These are phyloP conservation scores for Colletotrichum acutatum DNA, from an alignment of 2,329 filamentous ascomycete genomes.

Conservation along the genomic window DNA sequence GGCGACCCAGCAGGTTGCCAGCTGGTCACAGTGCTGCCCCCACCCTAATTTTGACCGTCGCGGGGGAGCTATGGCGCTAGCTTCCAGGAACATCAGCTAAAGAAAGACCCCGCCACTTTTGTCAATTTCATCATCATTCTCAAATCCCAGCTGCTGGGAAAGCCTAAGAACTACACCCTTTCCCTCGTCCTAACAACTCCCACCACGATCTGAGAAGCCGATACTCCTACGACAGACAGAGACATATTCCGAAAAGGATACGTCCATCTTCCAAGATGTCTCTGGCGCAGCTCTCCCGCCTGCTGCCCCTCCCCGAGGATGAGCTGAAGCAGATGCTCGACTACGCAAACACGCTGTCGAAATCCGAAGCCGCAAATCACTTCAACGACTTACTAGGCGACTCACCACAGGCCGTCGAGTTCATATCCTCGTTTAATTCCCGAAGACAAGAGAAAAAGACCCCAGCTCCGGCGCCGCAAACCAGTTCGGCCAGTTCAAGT, in stretches of 20 bases:
- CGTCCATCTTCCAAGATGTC: constrained; percentile 55
- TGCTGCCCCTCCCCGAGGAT: constrained; percentile 87
- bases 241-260: background rate
- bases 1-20: background rate
- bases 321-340: constrained; percentile 86
- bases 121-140: background rate
- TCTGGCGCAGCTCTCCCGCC: constrained; percentile 75
- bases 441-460: constrained; percentile 55
- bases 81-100: background rate
- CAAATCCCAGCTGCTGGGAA: background rate
- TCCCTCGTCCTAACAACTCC: background rate
- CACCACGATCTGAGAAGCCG: background rate
- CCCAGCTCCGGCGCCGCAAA: constrained; percentile 43
- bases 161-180: background rate
- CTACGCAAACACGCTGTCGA: constrained; percentile 82
- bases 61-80: constrained; percentile 27
- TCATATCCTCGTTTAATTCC: constrained; percentile 84
- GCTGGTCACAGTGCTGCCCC: constrained; percentile 4
- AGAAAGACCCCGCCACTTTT: constrained; percentile 4
- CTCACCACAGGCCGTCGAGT: constrained; percentile 79
- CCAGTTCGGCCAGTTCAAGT: constrained; percentile 5
- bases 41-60: background rate
- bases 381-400: constrained; percentile 90
- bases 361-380: constrained; percentile 82
- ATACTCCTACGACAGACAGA: background rate